These are phyloP conservation scores for Russula sp. DNA, from an alignment of 768 basidiomycete species.

Conservation along the genomic window DNA sequence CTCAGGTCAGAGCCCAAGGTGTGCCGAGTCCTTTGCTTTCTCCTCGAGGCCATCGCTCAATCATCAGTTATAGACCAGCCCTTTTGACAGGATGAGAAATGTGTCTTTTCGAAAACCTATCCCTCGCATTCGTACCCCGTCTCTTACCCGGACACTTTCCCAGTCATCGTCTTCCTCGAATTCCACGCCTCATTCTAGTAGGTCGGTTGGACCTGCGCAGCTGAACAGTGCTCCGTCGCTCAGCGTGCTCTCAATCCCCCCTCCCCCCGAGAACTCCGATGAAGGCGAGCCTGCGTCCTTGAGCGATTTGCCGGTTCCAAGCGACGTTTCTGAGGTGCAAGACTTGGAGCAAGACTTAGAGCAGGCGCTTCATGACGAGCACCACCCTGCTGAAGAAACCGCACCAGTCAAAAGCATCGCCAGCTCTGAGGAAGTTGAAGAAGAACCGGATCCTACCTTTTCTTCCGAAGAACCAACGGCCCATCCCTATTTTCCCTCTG, in stretches of 20 bases:
- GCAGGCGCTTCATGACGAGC: slow-evolving; percentile 5
- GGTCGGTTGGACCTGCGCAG: slow-evolving; percentile 12
- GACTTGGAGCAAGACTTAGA: slow-evolving; percentile 16
- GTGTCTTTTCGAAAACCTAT: slow-evolving; percentile 50
- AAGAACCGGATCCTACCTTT: slow-evolving; percentile 55
- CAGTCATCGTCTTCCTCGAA: slow-evolving; percentile 54
- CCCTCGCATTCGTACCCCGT: slow-evolving; percentile 55
- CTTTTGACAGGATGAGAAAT: slow-evolving; percentile 57
- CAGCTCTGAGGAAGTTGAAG: neutral
- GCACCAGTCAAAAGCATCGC: neutral
- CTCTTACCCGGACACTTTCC: slow-evolving; percentile 57
- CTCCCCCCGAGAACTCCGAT: slow-evolving; percentile 19
- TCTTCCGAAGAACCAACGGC: slow-evolving; percentile 51
- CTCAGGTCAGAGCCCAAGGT: slow-evolving; percentile 60
- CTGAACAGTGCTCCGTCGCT: slow-evolving; percentile 8
- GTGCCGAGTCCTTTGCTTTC: neutral
- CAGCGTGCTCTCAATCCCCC: slow-evolving; percentile 18
- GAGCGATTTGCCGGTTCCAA: slow-evolving; percentile 11
- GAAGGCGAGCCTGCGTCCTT: slow-evolving; percentile 9
- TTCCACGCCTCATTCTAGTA: slow-evolving; percentile 45
- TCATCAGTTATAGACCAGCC: slow-evolving; percentile 45
- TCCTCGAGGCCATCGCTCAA: neutral
- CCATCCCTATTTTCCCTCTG: slow-evolving; percentile 4
- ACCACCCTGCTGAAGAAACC: neutral
- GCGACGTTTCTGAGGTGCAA: slow-evolving; percentile 8